phyloP scores from a whole-genome alignment of 108 stramenopile genomes.

The Stephanodiscus triporus region DNA sequence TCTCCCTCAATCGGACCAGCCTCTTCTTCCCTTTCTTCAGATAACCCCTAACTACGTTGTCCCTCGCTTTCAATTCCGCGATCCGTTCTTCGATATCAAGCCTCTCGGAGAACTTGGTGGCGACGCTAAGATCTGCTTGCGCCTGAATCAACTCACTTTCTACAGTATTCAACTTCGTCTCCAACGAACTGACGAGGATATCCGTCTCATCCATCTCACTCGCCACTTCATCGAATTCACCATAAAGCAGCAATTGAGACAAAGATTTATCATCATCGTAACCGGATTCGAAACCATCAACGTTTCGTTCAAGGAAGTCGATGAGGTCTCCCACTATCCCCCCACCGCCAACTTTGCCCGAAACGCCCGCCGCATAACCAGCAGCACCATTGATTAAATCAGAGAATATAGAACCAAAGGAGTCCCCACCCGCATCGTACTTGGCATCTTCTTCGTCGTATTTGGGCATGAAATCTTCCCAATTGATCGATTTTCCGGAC shows the following conservation, averaged over 20 bases:
- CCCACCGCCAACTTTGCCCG: slow-evolving; percentile 35
- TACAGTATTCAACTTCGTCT: slow-evolving; percentile 55
- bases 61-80: slow-evolving; percentile 73
- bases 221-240: slow-evolving; percentile 66
- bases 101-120: slow-evolving; percentile 58
- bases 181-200: slow-evolving; percentile 70
- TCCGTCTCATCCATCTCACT: slow-evolving; percentile 86
- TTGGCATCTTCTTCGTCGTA: slow-evolving; percentile 61
- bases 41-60: slow-evolving; percentile 71
- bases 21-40: slow-evolving; percentile 69
- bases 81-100: slow-evolving; percentile 69
- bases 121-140: slow-evolving; percentile 58
- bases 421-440: slow-evolving; percentile 81
- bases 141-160: slow-evolving; percentile 57
- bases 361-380: slow-evolving; percentile 48
- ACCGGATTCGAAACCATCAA: slow-evolving; percentile 60
- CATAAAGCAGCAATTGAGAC: slow-evolving; percentile 53
- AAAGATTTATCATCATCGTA: slow-evolving; percentile 66
- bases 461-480: slow-evolving; percentile 86
- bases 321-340: slow-evolving; percentile 74
- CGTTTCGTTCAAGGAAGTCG: slow-evolving; percentile 79
- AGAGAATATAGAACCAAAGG: slow-evolving; percentile 76
- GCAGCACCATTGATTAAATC: slow-evolving; percentile 71
- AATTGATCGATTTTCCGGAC: slow-evolving; percentile 47
- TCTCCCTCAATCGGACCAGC: slow-evolving; percentile 67